A percentile compares a stretch with the other conserved stretches of the same genome.
Conservation (phyloP, 495 filamentous ascomycete genomes). For the Neurospora sp. region DNA sequence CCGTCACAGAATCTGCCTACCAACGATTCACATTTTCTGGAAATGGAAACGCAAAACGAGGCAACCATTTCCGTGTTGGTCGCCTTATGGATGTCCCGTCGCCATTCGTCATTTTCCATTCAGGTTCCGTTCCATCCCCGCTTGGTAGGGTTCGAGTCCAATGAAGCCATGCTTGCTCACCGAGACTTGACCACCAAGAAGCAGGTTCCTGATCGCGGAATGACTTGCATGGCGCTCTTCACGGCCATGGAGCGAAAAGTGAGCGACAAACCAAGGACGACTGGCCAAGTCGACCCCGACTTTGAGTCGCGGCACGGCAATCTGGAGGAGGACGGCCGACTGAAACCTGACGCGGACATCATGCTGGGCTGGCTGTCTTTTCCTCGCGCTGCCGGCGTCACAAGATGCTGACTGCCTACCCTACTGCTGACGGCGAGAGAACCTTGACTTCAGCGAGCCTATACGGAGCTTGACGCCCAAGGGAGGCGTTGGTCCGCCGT, state of each 20-base stretch:
- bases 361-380: neutral
- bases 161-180: neutral
- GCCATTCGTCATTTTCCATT: neutral
- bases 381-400: neutral
- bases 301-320: neutral
- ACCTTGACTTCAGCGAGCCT: neutral
- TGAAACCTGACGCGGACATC: neutral
- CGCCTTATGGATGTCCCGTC: neutral
- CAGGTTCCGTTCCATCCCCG: neutral
- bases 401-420: neutral
- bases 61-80: neutral
- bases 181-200: neutral
- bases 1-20: neutral
- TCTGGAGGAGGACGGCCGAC: neutral
- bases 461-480: neutral
- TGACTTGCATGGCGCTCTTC: neutral
- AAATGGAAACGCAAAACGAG: neutral
- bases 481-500: neutral
- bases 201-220: neutral
- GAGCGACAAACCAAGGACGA: neutral
- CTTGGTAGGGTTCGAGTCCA: neutral
- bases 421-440: neutral
- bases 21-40: neutral
- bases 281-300: neutral
- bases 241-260: neutral